Evolutionary conservation across 2,329 filamentous ascomycete genomes (phyloP), one percentile per base, ranked within the genome.

Genomic region (Sclerotinia spermophila): DNA sequence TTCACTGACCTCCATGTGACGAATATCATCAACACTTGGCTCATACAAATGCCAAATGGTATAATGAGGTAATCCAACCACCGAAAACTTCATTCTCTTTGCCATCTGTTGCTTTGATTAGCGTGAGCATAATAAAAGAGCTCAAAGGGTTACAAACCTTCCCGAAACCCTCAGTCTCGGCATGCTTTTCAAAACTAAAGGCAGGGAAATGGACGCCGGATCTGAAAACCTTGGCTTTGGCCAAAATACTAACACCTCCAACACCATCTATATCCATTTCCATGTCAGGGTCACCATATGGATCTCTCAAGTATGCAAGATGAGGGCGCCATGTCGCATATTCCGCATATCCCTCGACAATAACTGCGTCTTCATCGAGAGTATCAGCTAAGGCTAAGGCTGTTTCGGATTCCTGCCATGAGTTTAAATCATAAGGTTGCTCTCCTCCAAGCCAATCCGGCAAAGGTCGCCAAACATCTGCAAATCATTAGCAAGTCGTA

Each of bases 41-140:
- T 99, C 96, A 83, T 99, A 99, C 78, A 99, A 85, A 89, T 99
- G 96, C 96, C 96, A 99, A 75, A 99, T 97, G 1, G 94, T 97
- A 81, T 99, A 99, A 80, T 99, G 96, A 10, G 96, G 96, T 61
- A 99, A 86, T 44, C 96, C 96, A 71, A 99, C 92, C 27, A 99
- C 96, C 0, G 94, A 97, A 79, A 93, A 98, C 72, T 92, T 86
- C 96, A 99, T 98, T 72, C 93, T 90, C 81, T 93, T 96, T 24
- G 96, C 93, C 96, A 99, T 99, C 94, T 97, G 73, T 45, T 35
- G 19, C 27, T 21, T 17, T 33, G 35, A 58, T 44, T 67, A 30
- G 62, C 75, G 68, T 78, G 27, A 5, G 15, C 38, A 40, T 24
- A 58, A 55, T 19, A 38, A 7, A 21, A 53, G 10, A 15, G 42